Percentiles rank a stretch among this genome's conserved stretches.
These are phyloP conservation scores for Candida suzukii DNA, from an alignment of 805 yeast species.

Conservation along the genomic window DNA sequence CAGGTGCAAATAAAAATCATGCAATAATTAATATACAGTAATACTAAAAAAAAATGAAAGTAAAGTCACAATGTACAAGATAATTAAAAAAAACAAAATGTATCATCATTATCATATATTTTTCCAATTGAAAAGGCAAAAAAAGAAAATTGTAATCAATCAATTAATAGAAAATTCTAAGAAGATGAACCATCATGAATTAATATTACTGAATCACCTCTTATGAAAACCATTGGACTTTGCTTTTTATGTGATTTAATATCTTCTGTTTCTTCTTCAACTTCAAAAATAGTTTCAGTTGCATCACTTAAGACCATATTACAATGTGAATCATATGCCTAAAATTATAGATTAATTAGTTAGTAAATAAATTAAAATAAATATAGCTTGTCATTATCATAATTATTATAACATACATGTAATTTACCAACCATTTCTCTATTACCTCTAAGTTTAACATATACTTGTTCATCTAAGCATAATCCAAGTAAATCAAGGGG, in stretches of 20 bases:
- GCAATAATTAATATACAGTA: neutral
- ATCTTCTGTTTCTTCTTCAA: constrained; percentile 42
- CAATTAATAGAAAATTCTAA: constrained; percentile 5
- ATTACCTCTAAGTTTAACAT: constrained; percentile 88
- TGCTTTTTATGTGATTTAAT: constrained; percentile 41
- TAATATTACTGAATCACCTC: constrained; percentile 96
- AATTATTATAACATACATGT: constrained; percentile 47
- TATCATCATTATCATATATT: no score
- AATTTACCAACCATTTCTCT: constrained; percentile 85
- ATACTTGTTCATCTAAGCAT: constrained; percentile 79
- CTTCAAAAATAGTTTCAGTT: constrained; percentile 65
- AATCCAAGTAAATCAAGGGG: constrained; percentile 89
- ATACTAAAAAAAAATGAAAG: neutral
- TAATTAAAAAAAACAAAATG: no score
- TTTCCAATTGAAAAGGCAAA: neutral
- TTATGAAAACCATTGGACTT: constrained; percentile 86
- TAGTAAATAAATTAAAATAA: no score
- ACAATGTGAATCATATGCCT: constrained; percentile 93
- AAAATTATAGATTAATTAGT: constrained; percentile 1
- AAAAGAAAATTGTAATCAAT: constrained; percentile 1
- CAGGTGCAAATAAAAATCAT: no score
- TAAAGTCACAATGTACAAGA: no score
- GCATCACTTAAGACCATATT: constrained; percentile 94
- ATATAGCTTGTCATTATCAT: no score
- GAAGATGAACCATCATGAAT: constrained; percentile 35